Conservation (phyloP, 2,329 filamentous ascomycete genomes). For the Aspergillus ustus region DNA sequence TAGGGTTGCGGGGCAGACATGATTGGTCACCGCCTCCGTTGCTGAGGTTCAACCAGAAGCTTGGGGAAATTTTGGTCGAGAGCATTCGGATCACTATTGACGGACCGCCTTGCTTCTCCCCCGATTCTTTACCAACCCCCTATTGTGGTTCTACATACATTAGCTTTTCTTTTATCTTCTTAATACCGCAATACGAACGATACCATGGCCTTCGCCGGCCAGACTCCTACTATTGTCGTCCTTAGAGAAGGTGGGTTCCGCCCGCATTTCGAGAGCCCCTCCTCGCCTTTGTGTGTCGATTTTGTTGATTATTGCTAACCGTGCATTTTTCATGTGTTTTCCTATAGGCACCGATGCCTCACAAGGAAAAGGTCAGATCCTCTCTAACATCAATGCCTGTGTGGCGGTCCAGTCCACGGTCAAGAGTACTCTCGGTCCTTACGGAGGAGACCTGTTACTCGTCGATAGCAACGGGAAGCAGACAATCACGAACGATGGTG, state of each 20-base stretch:
- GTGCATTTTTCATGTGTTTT: conserved; percentile 19
- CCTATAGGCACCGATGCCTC: conserved; percentile 92
- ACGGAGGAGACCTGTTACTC: conserved; percentile 93
- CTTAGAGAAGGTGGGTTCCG: conserved; percentile 84
- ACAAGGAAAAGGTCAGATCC: conserved; percentile 93
- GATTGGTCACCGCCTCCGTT: conserved; percentile 42
- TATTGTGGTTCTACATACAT: conserved; percentile 5
- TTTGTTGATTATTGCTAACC: conserved; percentile 31
- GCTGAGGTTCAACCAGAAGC: conserved; percentile 40
- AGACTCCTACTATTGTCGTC: conserved; percentile 97
- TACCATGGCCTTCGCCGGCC: conserved; percentile 92
- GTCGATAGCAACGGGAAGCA: conserved; percentile 94
- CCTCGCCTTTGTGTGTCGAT: conserved; percentile 25
- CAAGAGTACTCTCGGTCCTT: conserved; percentile 93
- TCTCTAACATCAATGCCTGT: conserved; percentile 99
- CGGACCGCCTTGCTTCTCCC: conserved; percentile 33
- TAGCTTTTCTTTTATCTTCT: conserved; percentile 22
- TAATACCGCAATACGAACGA: conserved; percentile 28
- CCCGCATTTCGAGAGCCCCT: conserved; percentile 31
- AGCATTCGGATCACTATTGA: conserved; percentile 39
- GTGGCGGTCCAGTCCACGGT: conserved; percentile 94
- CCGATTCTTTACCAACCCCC: conserved; percentile 16
- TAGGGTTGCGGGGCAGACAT: conserved; percentile 28
- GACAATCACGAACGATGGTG: conserved; percentile 98
- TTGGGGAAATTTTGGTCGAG: conserved; percentile 49